Evolutionary conservation across 2,329 filamentous ascomycete genomes (phyloP).

Genomic region (Fusarium pilosicola): DNA sequence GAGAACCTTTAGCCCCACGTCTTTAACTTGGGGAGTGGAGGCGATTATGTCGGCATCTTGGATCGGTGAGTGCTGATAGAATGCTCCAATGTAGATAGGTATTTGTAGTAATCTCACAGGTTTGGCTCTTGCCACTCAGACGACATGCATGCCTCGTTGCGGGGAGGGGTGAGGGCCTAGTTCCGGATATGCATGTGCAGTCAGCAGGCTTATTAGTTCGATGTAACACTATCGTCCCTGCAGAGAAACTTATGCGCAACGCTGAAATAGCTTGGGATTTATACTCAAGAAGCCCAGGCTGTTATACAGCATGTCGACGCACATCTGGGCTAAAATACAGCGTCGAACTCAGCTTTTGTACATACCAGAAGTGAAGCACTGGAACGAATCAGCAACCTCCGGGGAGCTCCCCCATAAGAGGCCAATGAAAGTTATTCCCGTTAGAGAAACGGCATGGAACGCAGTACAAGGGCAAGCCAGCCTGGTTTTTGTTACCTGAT

Average conservation of each 20-base stretch:
- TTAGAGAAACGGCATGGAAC: conserved; percentile 22
- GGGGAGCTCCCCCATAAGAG: neutral
- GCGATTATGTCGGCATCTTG: neutral
- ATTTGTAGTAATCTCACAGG: neutral
- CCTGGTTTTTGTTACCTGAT: neutral
- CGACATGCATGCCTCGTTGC: neutral
- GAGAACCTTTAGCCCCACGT: neutral
- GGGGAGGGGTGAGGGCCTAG: neutral
- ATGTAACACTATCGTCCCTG: neutral
- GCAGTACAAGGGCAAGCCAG: conserved; percentile 5
- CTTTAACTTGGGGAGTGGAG: neutral
- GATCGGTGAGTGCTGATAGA: neutral
- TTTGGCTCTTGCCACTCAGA: neutral
- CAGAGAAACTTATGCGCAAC: neutral
- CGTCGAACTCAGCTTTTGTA: neutral
- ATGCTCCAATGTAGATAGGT: neutral
- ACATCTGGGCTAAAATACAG: neutral
- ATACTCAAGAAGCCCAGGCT: neutral
- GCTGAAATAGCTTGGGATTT: neutral
- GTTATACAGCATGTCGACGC: neutral
- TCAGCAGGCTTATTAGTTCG: neutral
- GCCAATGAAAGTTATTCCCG: conserved; percentile 6
- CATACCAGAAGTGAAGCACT: neutral
- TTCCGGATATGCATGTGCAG: neutral
- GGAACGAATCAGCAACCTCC: neutral